Base-by-base conservation (phyloP, 331 rosid species). In the Spiraea crenata region DNA sequence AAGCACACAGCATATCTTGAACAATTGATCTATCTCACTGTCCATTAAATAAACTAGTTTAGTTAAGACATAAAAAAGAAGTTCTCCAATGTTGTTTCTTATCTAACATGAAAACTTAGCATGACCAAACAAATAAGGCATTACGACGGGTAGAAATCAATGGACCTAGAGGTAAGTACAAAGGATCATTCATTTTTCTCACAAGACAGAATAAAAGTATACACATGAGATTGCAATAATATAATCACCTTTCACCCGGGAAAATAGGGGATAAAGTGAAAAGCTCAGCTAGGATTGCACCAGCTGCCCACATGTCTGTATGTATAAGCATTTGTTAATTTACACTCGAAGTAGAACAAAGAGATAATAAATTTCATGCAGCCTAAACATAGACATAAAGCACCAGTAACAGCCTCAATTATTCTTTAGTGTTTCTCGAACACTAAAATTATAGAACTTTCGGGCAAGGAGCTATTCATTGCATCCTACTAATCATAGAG, bases 261-360 rank as follows among this genome's bases (percentile, higher is more conserved):
- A 88, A 88, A 74, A 91, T 51, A 17, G 97, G 97, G 79, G 87
- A 83, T 79, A 86, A 67, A 77, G 89, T 88, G 82, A 84, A 91
- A 80, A 91, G 97, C 84, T 91, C 97, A 67, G 95, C 92, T 55
- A 91, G 77, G 80, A 91, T 85, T 80, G 95, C 90, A 3, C 97
- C 97, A 74, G 84, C 87, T 9, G 97, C 97, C 97, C 97, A 91
- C 97, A 91, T 91, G 77, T 91, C 97, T 91, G 92, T 73, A 74
- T 65, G 67, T 54, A 71, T 47, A 56, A 71, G 35, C 40, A 50
- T 70, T 70, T 61, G 35, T 86, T 74, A 84, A 42, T 79, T 71
- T 82, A 52, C 64, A 42, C 51, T 67, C 31, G 65, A 74, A 69
- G 61, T 60, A 78, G 17, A 78, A 67, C 34, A 74, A 34, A 75